Conservation (phyloP, 164 flowering plant species). For the Tetracentron sinense region DNA sequence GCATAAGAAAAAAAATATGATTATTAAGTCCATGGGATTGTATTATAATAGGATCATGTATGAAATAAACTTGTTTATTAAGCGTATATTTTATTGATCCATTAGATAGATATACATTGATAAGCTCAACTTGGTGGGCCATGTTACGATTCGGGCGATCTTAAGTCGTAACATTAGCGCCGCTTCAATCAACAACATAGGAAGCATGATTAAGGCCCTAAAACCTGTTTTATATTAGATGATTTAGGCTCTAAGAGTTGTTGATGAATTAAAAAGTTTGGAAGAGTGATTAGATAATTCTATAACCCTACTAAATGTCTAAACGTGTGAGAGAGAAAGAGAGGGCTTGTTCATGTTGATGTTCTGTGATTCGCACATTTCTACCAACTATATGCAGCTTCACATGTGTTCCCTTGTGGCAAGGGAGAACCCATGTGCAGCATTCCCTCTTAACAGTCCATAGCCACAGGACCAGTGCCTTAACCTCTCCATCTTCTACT, state of each 20-base stretch:
- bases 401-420: conserved; percentile 18
- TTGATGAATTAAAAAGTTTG: background rate
- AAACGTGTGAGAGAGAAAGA: too few species aligned
- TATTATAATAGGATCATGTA: conserved; percentile 32
- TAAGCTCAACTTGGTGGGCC: conserved; percentile 65
- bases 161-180: conserved; percentile 46
- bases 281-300: conserved; percentile 3
- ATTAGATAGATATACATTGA: conserved; percentile 42
- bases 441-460: conserved; percentile 2
- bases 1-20: conserved; percentile 37
- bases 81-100: conserved; percentile 8
- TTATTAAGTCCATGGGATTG: conserved; percentile 42
- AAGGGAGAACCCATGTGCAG: conserved; percentile 18
- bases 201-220: conserved; percentile 38
- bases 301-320: background rate
- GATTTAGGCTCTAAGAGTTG: conserved; percentile 9
- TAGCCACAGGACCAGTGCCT: conserved; percentile 8
- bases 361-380: too few species aligned
- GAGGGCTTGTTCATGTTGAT: conserved; percentile 1
- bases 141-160: conserved; percentile 56
- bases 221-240: background rate
- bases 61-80: conserved; percentile 23
- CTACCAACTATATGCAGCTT: conserved; percentile 2
- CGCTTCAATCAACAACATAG: conserved; percentile 50
- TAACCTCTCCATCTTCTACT: background rate